Conservation (phyloP, 805 yeast genomes). For the Pichia californica region DNA sequence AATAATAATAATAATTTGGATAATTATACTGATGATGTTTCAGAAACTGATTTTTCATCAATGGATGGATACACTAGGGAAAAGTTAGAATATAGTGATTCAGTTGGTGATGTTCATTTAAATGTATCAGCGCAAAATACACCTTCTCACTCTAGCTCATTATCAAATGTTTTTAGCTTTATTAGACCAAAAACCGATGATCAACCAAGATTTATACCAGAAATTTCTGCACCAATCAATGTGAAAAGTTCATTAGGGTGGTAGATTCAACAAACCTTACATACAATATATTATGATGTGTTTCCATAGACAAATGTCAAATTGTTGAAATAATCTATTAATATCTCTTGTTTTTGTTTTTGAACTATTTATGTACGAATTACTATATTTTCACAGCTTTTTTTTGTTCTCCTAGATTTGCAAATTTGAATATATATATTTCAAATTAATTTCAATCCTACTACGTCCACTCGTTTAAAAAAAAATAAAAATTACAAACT, state of each 20-base stretch:
- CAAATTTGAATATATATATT: too few relatives aligned
- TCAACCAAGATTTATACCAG: conserved; percentile 31
- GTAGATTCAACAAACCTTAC: conserved; percentile 22
- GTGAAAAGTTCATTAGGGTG: conserved; percentile 70
- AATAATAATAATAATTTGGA: too few relatives aligned
- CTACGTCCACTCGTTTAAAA: too few relatives aligned
- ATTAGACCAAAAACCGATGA: conserved; percentile 10
- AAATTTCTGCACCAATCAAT: conserved; percentile 63
- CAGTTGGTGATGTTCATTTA: conserved; percentile 10
- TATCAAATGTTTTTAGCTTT: conserved; percentile 12
- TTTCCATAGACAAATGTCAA: too few relatives aligned
- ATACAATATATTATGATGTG: too few relatives aligned
- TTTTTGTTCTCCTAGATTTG: too few relatives aligned
- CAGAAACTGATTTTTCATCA: neutral
- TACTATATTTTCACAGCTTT: too few relatives aligned
- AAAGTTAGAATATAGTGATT: conserved; percentile 1
- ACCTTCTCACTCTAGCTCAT: conserved; percentile 6
- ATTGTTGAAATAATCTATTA: too few relatives aligned
- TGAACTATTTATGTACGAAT: too few relatives aligned
- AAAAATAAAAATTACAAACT: too few relatives aligned
- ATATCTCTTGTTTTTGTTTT: too few relatives aligned
- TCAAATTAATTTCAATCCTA: too few relatives aligned
- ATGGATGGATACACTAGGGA: neutral
- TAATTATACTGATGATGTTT: neutral
- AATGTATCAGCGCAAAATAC: conserved; percentile 6